Percentiles rank a stretch among this genome's conserved stretches.
Evolutionary conservation across 2,329 filamentous ascomycete species (phyloP).

Genomic region (Cercospora berteroae): DNA sequence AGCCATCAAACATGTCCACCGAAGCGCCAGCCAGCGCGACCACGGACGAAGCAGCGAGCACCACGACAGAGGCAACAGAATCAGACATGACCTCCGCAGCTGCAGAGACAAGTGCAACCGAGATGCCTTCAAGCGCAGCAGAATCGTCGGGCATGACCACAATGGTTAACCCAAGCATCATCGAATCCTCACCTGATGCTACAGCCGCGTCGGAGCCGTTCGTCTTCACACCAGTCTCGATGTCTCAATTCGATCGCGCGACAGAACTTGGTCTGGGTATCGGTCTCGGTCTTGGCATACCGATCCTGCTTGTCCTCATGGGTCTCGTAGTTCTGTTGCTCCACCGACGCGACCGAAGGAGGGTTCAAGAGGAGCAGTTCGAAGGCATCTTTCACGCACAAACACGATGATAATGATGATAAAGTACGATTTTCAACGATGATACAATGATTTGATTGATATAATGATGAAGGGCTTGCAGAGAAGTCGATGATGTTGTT

Average conservation of each 20-base stretch:
- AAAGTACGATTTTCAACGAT: slow-evolving; percentile 4
- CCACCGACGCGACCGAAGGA: not conserved
- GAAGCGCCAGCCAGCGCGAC: not conserved
- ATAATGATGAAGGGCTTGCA: slow-evolving; percentile 1
- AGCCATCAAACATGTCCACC: not conserved
- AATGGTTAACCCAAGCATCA: not conserved
- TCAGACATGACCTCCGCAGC: not conserved
- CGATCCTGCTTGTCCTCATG: slow-evolving; percentile 1
- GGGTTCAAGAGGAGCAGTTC: slow-evolving; percentile 5
- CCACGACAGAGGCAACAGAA: not conserved
- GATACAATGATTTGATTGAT: slow-evolving; percentile 6
- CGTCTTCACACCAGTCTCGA: slow-evolving; percentile 2
- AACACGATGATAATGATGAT: not conserved
- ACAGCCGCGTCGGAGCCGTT: slow-evolving; percentile 3
- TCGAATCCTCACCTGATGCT: not conserved
- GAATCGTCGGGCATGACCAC: slow-evolving; percentile 8
- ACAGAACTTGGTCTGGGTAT: slow-evolving; percentile 14
- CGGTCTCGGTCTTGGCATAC: slow-evolving; percentile 13
- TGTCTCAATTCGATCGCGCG: not conserved
- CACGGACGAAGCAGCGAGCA: not conserved
- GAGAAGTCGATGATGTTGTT: not conserved
- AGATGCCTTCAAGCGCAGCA: not conserved
- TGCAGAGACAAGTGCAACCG: not conserved
- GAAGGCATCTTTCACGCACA: slow-evolving; percentile 5
- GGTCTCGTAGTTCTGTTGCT: not conserved